Conservation (phyloP, 345 rosid genomes). For the Garcia nutans region DNA sequence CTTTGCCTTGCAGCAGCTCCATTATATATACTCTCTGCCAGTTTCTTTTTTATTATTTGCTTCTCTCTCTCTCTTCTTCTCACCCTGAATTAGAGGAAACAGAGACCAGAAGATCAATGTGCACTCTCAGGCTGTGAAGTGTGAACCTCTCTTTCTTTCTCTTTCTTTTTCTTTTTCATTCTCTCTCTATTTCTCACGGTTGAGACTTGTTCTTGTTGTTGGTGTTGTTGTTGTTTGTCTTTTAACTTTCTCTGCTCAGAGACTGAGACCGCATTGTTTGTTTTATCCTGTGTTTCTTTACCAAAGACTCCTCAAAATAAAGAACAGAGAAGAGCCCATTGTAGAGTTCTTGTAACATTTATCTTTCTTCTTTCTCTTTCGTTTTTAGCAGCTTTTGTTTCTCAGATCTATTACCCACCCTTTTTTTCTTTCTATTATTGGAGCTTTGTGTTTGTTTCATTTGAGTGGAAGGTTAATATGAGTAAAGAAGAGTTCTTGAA, state of each 20-base stretch:
- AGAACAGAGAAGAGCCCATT: conserved; percentile 20
- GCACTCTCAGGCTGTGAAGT: conserved; percentile 33
- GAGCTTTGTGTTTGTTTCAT: conserved; percentile 27
- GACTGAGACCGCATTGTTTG: conserved; percentile 25
- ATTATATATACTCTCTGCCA: conserved; percentile 22
- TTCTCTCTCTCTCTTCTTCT: conserved; percentile 23
- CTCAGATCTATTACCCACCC: conserved; percentile 48
- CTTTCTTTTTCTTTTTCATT: conserved; percentile 21
- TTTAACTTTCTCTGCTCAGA: conserved; percentile 25
- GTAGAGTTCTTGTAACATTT: conserved; percentile 8
- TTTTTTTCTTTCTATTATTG: conserved; percentile 12
- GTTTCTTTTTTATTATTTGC: not conserved
- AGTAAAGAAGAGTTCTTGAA: conserved; percentile 98
- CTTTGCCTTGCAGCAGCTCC: conserved; percentile 33
- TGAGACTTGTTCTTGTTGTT: conserved; percentile 17
- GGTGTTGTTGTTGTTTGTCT: not conserved
- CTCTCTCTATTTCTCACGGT: conserved; percentile 20
- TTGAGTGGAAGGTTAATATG: conserved; percentile 36
- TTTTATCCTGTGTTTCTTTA: conserved; percentile 22
- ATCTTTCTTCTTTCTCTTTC: not conserved
- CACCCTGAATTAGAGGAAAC: conserved; percentile 52
- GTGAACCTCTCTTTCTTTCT: conserved; percentile 23
- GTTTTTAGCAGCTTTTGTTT: conserved; percentile 22
- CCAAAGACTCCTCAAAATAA: conserved; percentile 12
- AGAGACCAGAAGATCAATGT: conserved; percentile 40